phyloP scores from a whole-genome alignment of 148 eudicot genomes.

The Camellia sinensis region DNA sequence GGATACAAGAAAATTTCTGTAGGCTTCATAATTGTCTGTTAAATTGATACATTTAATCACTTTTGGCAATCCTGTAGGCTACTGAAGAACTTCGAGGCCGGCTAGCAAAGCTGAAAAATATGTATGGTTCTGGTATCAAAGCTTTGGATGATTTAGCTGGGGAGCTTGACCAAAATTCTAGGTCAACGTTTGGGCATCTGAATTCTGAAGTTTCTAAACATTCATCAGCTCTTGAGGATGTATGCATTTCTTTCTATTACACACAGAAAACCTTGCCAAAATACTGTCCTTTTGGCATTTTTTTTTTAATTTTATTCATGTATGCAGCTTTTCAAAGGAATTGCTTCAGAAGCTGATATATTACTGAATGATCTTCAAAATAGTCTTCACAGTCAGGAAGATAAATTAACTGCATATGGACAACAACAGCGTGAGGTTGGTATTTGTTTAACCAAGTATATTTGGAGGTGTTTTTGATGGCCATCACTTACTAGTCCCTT shows the following conservation, averaged over 20 bases:
- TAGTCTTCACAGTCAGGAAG: constrained; percentile 69
- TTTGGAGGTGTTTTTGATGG: background rate
- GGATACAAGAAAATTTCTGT: background rate
- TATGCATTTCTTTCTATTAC: constrained; percentile 25
- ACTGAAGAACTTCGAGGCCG: constrained; percentile 71
- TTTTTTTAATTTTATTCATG: constrained; percentile 21
- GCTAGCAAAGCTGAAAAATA: constrained; percentile 63
- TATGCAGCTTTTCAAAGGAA: constrained; percentile 74
- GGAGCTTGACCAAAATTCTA: constrained; percentile 82
- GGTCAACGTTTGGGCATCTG: constrained; percentile 58
- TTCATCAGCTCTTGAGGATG: constrained; percentile 77
- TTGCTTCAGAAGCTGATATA: constrained; percentile 78
- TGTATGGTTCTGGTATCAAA: constrained; percentile 85
- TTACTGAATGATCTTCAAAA: constrained; percentile 77
- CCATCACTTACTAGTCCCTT: background rate
- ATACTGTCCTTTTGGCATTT: background rate
- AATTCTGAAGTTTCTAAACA: constrained; percentile 82
- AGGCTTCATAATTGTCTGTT: background rate
- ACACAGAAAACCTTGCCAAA: background rate
- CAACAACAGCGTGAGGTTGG: constrained; percentile 78
- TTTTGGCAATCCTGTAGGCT: constrained; percentile 49
- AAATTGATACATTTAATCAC: background rate
- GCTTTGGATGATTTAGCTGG: constrained; percentile 73
- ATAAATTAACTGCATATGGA: constrained; percentile 65
- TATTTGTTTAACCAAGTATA: constrained; percentile 1